Evolutionary conservation across 805 yeast species (phyloP), one percentile per base, ranked within the genome.

Genomic region (Saccharomycopsis lassenensis): DNA sequence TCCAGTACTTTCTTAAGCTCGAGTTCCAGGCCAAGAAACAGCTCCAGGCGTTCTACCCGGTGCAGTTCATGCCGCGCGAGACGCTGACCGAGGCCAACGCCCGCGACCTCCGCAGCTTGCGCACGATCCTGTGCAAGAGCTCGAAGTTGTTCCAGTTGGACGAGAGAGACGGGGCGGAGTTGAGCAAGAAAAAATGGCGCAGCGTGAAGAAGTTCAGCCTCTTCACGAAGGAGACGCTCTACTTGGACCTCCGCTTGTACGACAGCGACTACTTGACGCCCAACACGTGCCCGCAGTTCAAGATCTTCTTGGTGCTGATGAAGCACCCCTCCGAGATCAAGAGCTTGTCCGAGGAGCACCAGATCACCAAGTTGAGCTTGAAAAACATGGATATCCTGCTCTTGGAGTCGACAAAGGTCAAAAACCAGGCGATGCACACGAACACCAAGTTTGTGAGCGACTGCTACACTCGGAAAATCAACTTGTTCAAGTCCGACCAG

Each of bases 91-190:
- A n/a, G n/a, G n/a, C n/a, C n/a, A n/a, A n/a, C n/a, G n/a, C n/a
- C n/a, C n/a, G n/a, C n/a, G n/a, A n/a, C n/a, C n/a, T n/a, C n/a
- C n/a, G n/a, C n/a, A n/a, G n/a, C n/a, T n/a, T n/a, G n/a, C n/a
- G n/a, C 7, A 71, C 72, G 69, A 62, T 87, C 45, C n/a, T n/a
- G n/a, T 72, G 89, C 52, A 85, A 82, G 45, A 95, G 94, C 0
- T 60, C 87, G 44, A 64, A 76, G 0, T 52, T 71, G 44, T 71
- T 83, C 29, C 74, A 77, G 46, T 68, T 87, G 29, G 87, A 87
- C 39, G 65, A 79, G 29, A 79, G 81, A 31, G 31, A 24, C 21
- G 18, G 31, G n/a, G n/a, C n/a, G n/a, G n/a, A n/a, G n/a, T n/a
- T n/a, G n/a, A n/a, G n/a, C 25, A 23, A 23, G 11, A 23, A 23